Evolutionary conservation across 169 alveolate genomes (phyloP).

Genomic region (Cystoisospora suis): DNA sequence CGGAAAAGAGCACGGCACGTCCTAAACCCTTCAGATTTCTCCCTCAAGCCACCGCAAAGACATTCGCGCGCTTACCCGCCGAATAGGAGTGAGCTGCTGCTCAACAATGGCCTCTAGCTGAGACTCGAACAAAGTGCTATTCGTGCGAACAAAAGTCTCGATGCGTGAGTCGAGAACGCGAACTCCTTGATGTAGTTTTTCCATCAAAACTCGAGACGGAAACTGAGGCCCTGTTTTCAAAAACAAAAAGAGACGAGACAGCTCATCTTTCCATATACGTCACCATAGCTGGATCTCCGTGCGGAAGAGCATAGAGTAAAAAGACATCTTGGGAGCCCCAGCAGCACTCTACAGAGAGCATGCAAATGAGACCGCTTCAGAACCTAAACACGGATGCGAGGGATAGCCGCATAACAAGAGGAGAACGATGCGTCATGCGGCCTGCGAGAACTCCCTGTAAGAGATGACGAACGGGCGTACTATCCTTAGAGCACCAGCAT

Average conservation of each 20-base stretch:
- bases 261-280: no score
- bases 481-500: no score
- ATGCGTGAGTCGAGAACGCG: background rate
- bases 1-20: background rate
- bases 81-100: background rate
- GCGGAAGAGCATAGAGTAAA: no score
- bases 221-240: background rate
- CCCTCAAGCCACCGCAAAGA: background rate
- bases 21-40: background rate
- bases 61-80: background rate
- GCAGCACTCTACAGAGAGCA: no score
- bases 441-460: no score
- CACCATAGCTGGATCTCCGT: no score
- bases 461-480: no score
- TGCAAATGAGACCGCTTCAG: no score
- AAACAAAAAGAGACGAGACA: background rate
- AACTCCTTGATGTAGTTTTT: background rate
- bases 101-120: background rate
- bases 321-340: no score
- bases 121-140: background rate
- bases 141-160: background rate
- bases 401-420: no score
- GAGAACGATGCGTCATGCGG: no score
- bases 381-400: no score
- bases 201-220: background rate